These are phyloP conservation scores for Tolypocladium tropicale DNA, from an alignment of 2,329 filamentous ascomycete species.

Conservation along the genomic window DNA sequence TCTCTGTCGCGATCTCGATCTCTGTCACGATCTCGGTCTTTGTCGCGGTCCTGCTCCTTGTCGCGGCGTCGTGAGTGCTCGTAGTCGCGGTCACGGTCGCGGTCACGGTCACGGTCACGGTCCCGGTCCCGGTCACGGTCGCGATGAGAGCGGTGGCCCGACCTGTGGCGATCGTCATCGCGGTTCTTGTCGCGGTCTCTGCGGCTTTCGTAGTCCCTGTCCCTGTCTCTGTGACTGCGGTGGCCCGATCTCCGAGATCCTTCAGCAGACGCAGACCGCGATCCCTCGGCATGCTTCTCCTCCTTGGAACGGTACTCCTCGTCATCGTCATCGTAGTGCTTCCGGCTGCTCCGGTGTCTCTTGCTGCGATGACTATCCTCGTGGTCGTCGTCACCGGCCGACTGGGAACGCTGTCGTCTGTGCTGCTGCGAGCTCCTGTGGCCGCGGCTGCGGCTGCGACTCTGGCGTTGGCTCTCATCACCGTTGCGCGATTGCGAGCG, in stretches of 20 bases:
- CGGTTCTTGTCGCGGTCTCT: slow-evolving; percentile 34
- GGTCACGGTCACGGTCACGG: slow-evolving; percentile 29
- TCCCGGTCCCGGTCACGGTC: slow-evolving; percentile 30
- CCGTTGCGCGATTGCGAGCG: slow-evolving; percentile 23
- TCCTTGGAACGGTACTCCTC: slow-evolving; percentile 26
- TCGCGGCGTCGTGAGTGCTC: slow-evolving; percentile 23
- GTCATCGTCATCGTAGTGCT: slow-evolving; percentile 34
- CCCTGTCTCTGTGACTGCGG: slow-evolving; percentile 52
- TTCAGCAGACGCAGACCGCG: slow-evolving; percentile 55
- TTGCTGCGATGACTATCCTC: slow-evolving; percentile 39
- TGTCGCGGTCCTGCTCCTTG: slow-evolving; percentile 22
- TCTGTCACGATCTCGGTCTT: no score
- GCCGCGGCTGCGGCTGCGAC: slow-evolving; percentile 26
- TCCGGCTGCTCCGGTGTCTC: slow-evolving; percentile 33
- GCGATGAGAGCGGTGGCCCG: slow-evolving; percentile 30
- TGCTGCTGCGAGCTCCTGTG: slow-evolving; percentile 38
- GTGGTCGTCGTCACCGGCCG: slow-evolving; percentile 36
- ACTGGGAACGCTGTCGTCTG: slow-evolving; percentile 45
- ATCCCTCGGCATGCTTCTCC: slow-evolving; percentile 40
- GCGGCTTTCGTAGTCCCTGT: slow-evolving; percentile 35
- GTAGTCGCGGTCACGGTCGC: slow-evolving; percentile 28
- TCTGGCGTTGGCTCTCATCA: slow-evolving; percentile 15
- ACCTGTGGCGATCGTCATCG: slow-evolving; percentile 31
- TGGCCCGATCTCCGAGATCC: slow-evolving; percentile 46
- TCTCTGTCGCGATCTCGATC: no score